Evolutionary conservation across 208 protist species (phyloP).

Genomic region (Leishmania turanica): DNA sequence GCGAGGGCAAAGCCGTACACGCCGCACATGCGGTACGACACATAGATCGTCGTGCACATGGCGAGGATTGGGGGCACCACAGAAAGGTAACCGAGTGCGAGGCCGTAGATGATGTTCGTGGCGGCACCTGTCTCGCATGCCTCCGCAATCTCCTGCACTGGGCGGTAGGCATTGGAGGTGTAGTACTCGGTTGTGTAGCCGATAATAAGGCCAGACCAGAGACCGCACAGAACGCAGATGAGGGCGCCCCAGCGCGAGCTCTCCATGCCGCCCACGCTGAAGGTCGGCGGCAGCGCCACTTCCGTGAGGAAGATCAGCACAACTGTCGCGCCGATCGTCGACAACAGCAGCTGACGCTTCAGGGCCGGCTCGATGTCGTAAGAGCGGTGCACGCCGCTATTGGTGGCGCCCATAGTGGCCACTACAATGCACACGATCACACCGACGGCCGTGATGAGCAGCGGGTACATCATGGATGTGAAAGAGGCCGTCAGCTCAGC

Average conservation of each 20-base stretch:
- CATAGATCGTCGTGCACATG: slow-evolving; percentile 89
- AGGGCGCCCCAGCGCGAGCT: slow-evolving; percentile 67
- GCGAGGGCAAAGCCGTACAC: slow-evolving; percentile 94
- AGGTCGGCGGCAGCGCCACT: slow-evolving; percentile 58
- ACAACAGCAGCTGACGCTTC: slow-evolving; percentile 81
- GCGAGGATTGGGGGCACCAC: slow-evolving; percentile 89
- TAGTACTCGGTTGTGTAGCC: slow-evolving; percentile 94
- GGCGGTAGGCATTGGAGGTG: slow-evolving; percentile 89
- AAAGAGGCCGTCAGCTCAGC: slow-evolving; percentile 63
- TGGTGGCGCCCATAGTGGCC: slow-evolving; percentile 62
- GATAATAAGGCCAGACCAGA: slow-evolving; percentile 89
- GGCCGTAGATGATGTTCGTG: slow-evolving; percentile 95
- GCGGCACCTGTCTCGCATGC: slow-evolving; percentile 88
- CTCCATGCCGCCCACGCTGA: slow-evolving; percentile 42
- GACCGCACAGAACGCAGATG: slow-evolving; percentile 75
- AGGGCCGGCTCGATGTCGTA: slow-evolving; percentile 79
- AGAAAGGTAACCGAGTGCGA: slow-evolving; percentile 94
- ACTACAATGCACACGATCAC: slow-evolving; percentile 81
- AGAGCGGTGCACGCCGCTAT: slow-evolving; percentile 48
- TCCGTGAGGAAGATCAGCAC: slow-evolving; percentile 62
- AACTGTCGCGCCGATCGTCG: slow-evolving; percentile 72
- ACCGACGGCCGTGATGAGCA: slow-evolving; percentile 83
- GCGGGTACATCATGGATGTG: slow-evolving; percentile 89
- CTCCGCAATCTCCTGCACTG: slow-evolving; percentile 82
- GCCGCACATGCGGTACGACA: slow-evolving; percentile 70